Conservation (phyloP, 2,329 filamentous ascomycete species). For the Ophiostoma tasmaniense region DNA sequence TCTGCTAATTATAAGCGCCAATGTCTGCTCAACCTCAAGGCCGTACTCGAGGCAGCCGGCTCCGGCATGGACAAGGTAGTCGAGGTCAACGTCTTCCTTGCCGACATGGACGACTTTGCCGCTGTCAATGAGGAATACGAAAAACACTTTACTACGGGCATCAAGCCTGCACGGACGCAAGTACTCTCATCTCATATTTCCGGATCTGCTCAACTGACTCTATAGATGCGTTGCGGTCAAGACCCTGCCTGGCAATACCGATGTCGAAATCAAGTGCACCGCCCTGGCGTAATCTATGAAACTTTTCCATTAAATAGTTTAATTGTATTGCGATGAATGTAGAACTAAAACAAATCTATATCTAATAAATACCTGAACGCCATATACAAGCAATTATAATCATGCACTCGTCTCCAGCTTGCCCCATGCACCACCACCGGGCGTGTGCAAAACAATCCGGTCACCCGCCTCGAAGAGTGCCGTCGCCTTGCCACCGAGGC, state of each 20-base stretch:
- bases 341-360: neutral
- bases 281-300: neutral
- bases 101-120: neutral
- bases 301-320: no score
- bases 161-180: neutral
- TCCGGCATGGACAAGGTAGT: neutral
- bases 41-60: neutral
- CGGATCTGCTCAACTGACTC: neutral
- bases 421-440: constrained; percentile 56
- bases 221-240: neutral
- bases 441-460: constrained; percentile 52
- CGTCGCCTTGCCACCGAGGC: constrained; percentile 52
- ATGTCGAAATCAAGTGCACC: neutral
- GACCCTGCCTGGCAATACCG: neutral
- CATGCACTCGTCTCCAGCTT: neutral
- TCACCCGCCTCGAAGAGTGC: constrained; percentile 50
- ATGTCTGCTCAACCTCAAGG: neutral
- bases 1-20: neutral
- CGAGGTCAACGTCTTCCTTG: neutral
- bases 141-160: neutral
- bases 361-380: neutral
- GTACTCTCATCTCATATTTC: neutral
- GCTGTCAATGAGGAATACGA: neutral
- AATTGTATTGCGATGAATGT: no score
- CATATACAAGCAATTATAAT: no score